Conservation (phyloP, 257 asterid species). For the Forsythia viridissima region DNA sequence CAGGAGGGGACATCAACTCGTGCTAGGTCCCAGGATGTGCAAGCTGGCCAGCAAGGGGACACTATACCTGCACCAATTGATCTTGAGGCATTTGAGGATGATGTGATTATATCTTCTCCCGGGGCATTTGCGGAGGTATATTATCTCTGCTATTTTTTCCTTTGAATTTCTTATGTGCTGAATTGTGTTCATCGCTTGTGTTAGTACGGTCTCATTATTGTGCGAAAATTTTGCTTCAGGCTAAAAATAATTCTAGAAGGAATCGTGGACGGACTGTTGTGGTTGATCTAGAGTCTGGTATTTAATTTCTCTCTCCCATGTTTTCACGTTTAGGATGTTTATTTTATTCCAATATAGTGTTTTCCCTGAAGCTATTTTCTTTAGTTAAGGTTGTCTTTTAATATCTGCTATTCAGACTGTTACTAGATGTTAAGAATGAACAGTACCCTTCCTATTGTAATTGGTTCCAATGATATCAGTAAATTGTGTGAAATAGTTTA, state of each 20-base stretch:
- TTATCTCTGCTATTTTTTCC: not conserved
- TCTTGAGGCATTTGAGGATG: constrained; percentile 55
- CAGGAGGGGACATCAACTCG: constrained; percentile 33
- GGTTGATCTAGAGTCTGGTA: constrained; percentile 85
- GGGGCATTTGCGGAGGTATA: constrained; percentile 57
- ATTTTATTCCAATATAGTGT: not conserved
- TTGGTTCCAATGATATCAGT: too few species aligned
- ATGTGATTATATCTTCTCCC: constrained; percentile 59
- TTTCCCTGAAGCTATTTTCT: not conserved
- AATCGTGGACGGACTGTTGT: constrained; percentile 50
- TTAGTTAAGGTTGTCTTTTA: not conserved
- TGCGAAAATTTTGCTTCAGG: constrained; percentile 48
- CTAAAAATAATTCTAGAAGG: constrained; percentile 65
- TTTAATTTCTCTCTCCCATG: constrained; percentile 9
- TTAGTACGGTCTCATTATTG: constrained; percentile 13
- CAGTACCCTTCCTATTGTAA: too few species aligned
- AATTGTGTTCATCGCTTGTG: not conserved
- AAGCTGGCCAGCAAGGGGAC: constrained; percentile 28
- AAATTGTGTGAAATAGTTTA: not conserved
- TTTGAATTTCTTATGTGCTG: not conserved
- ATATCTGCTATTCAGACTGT: not conserved
- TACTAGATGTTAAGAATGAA: not conserved
- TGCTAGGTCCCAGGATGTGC: constrained; percentile 34
- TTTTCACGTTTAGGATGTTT: not conserved
- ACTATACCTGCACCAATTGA: constrained; percentile 41